Evolutionary conservation across 768 basidiomycete species (phyloP), one percentile per base, ranked within the genome.

Genomic region (Gautieria morchelliformis): DNA sequence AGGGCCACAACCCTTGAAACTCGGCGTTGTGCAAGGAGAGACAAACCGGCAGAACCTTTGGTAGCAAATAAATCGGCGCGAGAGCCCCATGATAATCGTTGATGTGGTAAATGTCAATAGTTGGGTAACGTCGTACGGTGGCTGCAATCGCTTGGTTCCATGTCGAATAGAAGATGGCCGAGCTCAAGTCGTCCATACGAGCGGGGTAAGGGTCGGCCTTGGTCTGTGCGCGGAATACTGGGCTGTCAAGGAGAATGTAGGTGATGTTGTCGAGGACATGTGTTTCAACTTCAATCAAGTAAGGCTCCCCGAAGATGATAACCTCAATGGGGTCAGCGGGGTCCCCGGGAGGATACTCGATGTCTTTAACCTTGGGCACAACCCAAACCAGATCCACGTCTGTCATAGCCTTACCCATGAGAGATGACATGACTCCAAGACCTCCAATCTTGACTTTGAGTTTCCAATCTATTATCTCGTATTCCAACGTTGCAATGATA

Each of bases 381-480:
- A 96, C 85, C 93, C 93, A 96, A 57, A 96, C 75, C 46, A 96
- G 74, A 68, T 95, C 93, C 53, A 95, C 93, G 67, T 96, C 93
- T 48, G 88, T 89, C 93, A 96, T 96, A 5, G 93, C 93, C 70
- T 95, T 96, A 61, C 93, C 93, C 93, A 96, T 96, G 37, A 96
- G 75, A 70, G 86, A 86, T 3, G 93, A 95, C 93, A 96, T 96
- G 74, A 95, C 93, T 77, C 93, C 93, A 19, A 96, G 78, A 71
- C 93, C 93, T 73, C 93, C 93, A 62, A 95, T 95, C 77, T 95
- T 95, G 76, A 96, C 93, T 71, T 96, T 96, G 60, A 94, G 71
- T 72, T 94, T 94, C 93, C 93, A 96, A 67, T 95, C 93, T 65
- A 96, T 84, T 67, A 96, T 89, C 69, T 96, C 93, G 71, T 96